Evolutionary conservation across 2,329 filamentous ascomycete species (phyloP).

Genomic region (Penicillium olsonii): DNA sequence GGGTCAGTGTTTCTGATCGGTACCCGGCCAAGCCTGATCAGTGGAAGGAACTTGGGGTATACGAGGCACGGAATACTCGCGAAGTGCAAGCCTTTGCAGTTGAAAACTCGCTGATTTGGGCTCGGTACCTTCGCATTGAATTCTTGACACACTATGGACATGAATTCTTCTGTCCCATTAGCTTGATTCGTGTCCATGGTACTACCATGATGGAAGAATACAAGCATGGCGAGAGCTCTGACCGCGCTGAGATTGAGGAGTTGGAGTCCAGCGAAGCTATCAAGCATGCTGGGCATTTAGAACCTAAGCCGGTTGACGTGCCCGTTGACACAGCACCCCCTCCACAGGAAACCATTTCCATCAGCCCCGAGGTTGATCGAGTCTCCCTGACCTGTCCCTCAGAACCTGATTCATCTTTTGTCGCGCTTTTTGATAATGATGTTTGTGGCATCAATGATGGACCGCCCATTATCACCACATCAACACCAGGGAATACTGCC

Average conservation of each 20-base stretch:
- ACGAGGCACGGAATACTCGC: slow-evolving; percentile 87
- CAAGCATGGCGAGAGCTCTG: slow-evolving; percentile 76
- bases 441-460: slow-evolving; percentile 21
- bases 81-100: slow-evolving; percentile 93
- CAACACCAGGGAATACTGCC: slow-evolving; percentile 19
- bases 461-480: slow-evolving; percentile 7
- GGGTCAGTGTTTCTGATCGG: slow-evolving; percentile 88
- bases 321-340: slow-evolving; percentile 20
- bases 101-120: slow-evolving; percentile 94
- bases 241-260: slow-evolving; percentile 60
- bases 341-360: slow-evolving; percentile 9
- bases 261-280: slow-evolving; percentile 48
- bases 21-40: slow-evolving; percentile 91
- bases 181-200: slow-evolving; percentile 86
- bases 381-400: slow-evolving; percentile 19
- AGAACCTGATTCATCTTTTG: slow-evolving; percentile 16
- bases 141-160: slow-evolving; percentile 93
- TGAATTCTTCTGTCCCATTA: slow-evolving; percentile 94
- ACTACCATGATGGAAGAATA: slow-evolving; percentile 94
- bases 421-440: slow-evolving; percentile 4
- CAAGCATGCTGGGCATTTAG: slow-evolving; percentile 17
- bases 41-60: slow-evolving; percentile 85
- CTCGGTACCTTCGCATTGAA: slow-evolving; percentile 87
- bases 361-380: slow-evolving; percentile 5
- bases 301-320: slow-evolving; percentile 21